Percentiles rank a stretch among this genome's conserved stretches.
Evolutionary conservation across 768 basidiomycete genomes (phyloP).

Genomic region (Podaxis sp.): DNA sequence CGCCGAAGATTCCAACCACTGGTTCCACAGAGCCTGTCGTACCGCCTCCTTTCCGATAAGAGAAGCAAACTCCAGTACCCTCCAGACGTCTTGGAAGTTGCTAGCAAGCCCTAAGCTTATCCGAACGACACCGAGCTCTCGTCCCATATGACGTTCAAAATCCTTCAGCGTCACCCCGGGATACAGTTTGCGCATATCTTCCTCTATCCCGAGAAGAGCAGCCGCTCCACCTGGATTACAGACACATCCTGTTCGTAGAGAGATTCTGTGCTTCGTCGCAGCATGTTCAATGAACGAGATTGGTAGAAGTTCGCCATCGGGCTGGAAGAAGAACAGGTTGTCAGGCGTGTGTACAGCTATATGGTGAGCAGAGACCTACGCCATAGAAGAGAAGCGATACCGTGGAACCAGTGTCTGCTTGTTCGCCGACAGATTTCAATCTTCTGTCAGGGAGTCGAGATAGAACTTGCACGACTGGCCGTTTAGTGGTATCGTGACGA

Average conservation of each 20-base stretch:
- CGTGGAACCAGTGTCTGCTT: slow-evolving; percentile 64
- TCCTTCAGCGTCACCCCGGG: slow-evolving; percentile 60
- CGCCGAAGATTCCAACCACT: slow-evolving; percentile 29
- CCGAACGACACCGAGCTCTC: slow-evolving; percentile 73
- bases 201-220: slow-evolving; percentile 63
- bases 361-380: slow-evolving; percentile 39
- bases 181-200: slow-evolving; percentile 62
- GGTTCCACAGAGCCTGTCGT: slow-evolving; percentile 25
- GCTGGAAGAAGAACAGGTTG: slow-evolving; percentile 35
- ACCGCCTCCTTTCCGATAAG: slow-evolving; percentile 38
- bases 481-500: slow-evolving; percentile 59
- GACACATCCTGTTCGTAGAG: slow-evolving; percentile 83
- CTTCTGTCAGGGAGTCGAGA: slow-evolving; percentile 58
- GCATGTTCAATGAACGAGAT: slow-evolving; percentile 74
- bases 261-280: slow-evolving; percentile 63
- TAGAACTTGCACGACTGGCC: slow-evolving; percentile 66
- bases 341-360: neutral
- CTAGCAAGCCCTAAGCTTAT: slow-evolving; percentile 80
- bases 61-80: slow-evolving; percentile 48
- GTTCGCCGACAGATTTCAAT: slow-evolving; percentile 59
- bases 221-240: slow-evolving; percentile 86
- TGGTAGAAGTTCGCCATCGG: slow-evolving; percentile 64
- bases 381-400: slow-evolving; percentile 62
- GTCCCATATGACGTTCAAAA: slow-evolving; percentile 59
- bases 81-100: slow-evolving; percentile 74